phyloP scores from a whole-genome alignment of 371 early-diverging fungal species.

The Actinomucor elegans region DNA sequence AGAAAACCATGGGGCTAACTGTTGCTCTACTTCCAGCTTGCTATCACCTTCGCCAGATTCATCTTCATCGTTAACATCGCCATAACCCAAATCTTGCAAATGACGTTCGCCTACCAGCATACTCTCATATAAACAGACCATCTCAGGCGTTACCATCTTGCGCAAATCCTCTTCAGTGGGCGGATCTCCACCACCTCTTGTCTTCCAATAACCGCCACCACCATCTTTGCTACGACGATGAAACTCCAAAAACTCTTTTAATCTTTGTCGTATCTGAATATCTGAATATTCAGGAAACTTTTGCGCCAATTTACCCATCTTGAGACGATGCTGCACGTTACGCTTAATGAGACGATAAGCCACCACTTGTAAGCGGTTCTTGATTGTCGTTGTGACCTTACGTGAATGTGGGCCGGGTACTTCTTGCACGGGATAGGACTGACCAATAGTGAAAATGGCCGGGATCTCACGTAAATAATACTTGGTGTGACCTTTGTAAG shows the following conservation, averaged over 20 bases:
- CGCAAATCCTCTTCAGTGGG: conserved; percentile 94
- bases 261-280: conserved; percentile 80
- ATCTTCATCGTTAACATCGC: conserved; percentile 57
- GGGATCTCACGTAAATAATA: conserved; percentile 88
- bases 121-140: conserved; percentile 96
- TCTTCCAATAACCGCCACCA: conserved; percentile 88
- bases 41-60: conserved; percentile 74
- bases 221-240: conserved; percentile 83
- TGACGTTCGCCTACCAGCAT: conserved; percentile 97
- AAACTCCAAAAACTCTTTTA: conserved; percentile 97
- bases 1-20: conserved; percentile 96
- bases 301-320: conserved; percentile 73
- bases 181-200: conserved; percentile 77
- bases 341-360: conserved; percentile 85
- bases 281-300: conserved; percentile 87
- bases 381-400: conserved; percentile 91
- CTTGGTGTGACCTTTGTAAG: conserved; percentile 72
- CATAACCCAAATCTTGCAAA: conserved; percentile 93
- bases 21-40: conserved; percentile 86
- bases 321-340: conserved; percentile 74
- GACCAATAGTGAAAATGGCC: conserved; percentile 92
- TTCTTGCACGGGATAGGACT: conserved; percentile 95
- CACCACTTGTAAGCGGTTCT: conserved; percentile 90
- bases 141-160: conserved; percentile 98
- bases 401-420: conserved; percentile 98